phyloP scores from a whole-genome alignment of 495 filamentous ascomycete species.

The Aspergillus bertholletiae region DNA sequence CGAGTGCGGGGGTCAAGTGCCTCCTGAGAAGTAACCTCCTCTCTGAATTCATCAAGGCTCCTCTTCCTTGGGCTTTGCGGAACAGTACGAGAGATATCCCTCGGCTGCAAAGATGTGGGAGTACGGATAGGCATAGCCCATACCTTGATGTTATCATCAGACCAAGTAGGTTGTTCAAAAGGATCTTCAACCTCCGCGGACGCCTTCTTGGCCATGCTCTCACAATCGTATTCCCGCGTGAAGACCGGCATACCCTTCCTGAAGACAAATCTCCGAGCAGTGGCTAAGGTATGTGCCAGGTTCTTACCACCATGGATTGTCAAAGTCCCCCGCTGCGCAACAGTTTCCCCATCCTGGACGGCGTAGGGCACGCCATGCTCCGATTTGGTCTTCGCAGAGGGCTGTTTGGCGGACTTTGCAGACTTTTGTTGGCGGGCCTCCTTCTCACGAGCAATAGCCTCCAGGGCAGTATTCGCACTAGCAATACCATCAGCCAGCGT shows the following conservation, averaged over 20 bases:
- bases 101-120: conserved; percentile 1
- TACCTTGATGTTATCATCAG: conserved; percentile 71
- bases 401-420: conserved; percentile 10
- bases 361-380: conserved; percentile 6
- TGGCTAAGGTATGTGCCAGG: conserved; percentile 72
- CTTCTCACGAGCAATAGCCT: conserved; percentile 23
- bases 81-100: conserved; percentile 3
- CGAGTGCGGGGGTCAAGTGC: conserved; percentile 23
- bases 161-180: conserved; percentile 59
- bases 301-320: conserved; percentile 78
- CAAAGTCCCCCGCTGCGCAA: conserved; percentile 31
- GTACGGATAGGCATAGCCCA: conserved; percentile 70
- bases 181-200: conserved; percentile 24
- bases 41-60: conserved; percentile 55
- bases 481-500: conserved; percentile 66
- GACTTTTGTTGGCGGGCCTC: conserved; percentile 29
- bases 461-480: conserved; percentile 23
- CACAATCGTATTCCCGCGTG: conserved; percentile 58
- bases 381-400: conserved; percentile 18
- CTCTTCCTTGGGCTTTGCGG: conserved; percentile 53
- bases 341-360: conserved; percentile 9
- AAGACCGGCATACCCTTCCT: conserved; percentile 70
- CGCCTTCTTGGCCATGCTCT: conserved; percentile 24
- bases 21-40: conserved; percentile 17
- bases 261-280: conserved; percentile 85